These are phyloP conservation scores for Stachybotrys echinatus DNA, from an alignment of 2,329 filamentous ascomycete species.

Conservation along the genomic window DNA sequence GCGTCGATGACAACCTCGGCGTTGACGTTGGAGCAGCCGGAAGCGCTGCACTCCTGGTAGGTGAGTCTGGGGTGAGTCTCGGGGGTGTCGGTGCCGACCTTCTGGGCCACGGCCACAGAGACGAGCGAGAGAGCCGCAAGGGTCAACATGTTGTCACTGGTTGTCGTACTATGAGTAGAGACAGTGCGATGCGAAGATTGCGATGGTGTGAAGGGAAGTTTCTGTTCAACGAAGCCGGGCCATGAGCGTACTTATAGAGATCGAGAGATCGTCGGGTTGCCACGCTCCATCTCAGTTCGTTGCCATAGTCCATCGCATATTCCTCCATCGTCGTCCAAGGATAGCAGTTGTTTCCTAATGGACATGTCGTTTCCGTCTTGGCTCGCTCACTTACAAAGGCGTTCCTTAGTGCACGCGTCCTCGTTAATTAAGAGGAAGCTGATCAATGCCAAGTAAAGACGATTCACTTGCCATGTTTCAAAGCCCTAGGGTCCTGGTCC, in stretches of 20 bases:
- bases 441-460: neutral
- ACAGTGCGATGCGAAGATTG: neutral
- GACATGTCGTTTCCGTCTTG: constrained; percentile 1
- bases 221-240: neutral
- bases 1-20: constrained; percentile 43
- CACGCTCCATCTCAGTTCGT: neutral
- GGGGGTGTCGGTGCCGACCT: constrained; percentile 30
- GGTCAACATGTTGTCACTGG: constrained; percentile 6
- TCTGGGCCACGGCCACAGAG: constrained; percentile 25
- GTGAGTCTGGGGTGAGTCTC: constrained; percentile 39
- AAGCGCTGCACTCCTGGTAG: constrained; percentile 37
- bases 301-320: neutral
- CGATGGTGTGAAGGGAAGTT: neutral
- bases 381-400: neutral
- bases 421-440: neutral
- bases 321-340: neutral
- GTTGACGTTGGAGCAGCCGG: constrained; percentile 34
- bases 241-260: neutral
- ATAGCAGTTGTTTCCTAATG: neutral
- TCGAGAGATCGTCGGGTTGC: neutral
- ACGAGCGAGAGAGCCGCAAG: constrained; percentile 9
- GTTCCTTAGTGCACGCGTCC: neutral
- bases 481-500: neutral
- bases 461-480: neutral
- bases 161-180: neutral